Conservation (phyloP, 169 alveolate species). For the Condylostoma magnum region DNA sequence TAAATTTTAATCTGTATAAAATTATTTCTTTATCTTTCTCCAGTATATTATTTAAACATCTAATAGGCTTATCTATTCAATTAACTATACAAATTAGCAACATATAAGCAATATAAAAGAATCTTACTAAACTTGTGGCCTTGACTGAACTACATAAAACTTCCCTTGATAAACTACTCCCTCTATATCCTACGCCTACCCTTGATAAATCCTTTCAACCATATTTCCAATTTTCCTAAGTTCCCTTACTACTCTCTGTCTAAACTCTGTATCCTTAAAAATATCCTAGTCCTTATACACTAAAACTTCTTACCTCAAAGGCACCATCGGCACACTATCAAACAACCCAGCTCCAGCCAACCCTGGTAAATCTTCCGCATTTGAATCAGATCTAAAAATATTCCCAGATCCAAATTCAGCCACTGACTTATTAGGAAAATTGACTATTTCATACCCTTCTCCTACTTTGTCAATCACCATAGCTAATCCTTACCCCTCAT, state of each 20-base stretch:
- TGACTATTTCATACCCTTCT: slow-evolving; percentile 36
- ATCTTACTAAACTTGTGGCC: slow-evolving; percentile 78
- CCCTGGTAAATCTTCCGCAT: slow-evolving; percentile 91
- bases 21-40: too few species aligned
- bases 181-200: slow-evolving; percentile 66
- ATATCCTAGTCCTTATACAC: slow-evolving; percentile 48
- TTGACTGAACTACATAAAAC: slow-evolving; percentile 65
- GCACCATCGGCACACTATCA: slow-evolving; percentile 79
- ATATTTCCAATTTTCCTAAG: slow-evolving; percentile 53
- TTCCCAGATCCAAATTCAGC: slow-evolving; percentile 48
- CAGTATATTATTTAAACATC: too few species aligned
- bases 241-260: slow-evolving; percentile 37
- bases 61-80: too few species aligned
- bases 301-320: slow-evolving; percentile 40
- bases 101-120: too few species aligned
- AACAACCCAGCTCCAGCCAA: slow-evolving; percentile 94
- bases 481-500: slow-evolving; percentile 5
- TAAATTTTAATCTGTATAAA: too few species aligned
- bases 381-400: slow-evolving; percentile 86
- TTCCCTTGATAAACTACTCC: slow-evolving; percentile 62
- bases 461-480: slow-evolving; percentile 32
- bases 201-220: slow-evolving; percentile 60
- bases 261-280: slow-evolving; percentile 47
- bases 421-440: slow-evolving; percentile 67
- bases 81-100: too few species aligned